These are phyloP conservation scores for Erythrobasidium yunnanense DNA, from an alignment of 768 basidiomycete genomes.

Conservation along the genomic window DNA sequence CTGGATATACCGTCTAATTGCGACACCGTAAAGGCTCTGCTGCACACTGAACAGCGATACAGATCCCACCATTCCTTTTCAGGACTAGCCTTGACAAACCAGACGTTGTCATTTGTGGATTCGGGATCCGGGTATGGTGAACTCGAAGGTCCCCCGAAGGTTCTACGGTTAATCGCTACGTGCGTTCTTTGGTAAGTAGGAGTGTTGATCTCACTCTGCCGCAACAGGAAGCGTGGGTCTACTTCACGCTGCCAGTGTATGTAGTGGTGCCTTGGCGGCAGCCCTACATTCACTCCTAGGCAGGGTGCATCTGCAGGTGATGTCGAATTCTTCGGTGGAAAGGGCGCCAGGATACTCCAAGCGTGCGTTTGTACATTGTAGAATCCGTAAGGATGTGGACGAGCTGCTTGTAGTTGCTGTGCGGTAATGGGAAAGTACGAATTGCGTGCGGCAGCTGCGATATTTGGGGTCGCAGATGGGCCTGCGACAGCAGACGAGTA, in stretches of 20 bases:
- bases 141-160: neutral
- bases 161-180: neutral
- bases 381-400: constrained; percentile 26
- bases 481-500: neutral
- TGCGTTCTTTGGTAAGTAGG: neutral
- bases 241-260: neutral
- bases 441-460: no score
- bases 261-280: constrained; percentile 19
- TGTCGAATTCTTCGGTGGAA: no score
- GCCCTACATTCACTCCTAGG: neutral
- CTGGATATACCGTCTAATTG: neutral
- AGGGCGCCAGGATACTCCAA: constrained; percentile 19
- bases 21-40: neutral
- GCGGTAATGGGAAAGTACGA: neutral
- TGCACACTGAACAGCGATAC: constrained; percentile 7
- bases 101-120: neutral
- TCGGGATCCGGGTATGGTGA: neutral
- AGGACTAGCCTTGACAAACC: neutral
- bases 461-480: neutral
- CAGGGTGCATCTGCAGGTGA: neutral
- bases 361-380: constrained; percentile 10
- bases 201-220: neutral
- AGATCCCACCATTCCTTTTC: constrained; percentile 1
- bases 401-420: neutral
- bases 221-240: neutral